Conservation (phyloP, 1,284 basidiomycete genomes). For the Ceratobasidium papillatum region DNA sequence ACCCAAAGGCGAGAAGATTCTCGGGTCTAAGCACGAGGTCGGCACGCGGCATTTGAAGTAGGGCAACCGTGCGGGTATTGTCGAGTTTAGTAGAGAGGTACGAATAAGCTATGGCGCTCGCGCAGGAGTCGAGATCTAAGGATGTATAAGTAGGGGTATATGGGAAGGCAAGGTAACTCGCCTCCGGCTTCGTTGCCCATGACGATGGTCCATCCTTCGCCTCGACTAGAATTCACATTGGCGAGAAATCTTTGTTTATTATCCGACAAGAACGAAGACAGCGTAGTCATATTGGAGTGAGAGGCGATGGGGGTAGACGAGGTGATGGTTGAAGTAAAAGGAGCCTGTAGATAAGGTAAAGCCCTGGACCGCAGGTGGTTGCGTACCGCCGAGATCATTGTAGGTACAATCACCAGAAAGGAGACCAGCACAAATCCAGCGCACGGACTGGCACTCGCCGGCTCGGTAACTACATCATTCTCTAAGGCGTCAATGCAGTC, state of each 20-base stretch:
- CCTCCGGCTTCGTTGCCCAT: slow-evolving; percentile 96
- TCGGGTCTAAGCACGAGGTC: slow-evolving; percentile 87
- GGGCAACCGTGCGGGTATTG: slow-evolving; percentile 67
- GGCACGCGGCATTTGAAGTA: slow-evolving; percentile 73
- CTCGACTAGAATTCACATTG: slow-evolving; percentile 57
- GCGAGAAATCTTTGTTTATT: slow-evolving; percentile 60
- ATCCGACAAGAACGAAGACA: slow-evolving; percentile 53
- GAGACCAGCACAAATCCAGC: slow-evolving; percentile 25
- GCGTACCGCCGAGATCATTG: slow-evolving; percentile 14
- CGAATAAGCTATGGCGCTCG: slow-evolving; percentile 82
- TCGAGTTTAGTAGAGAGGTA: slow-evolving; percentile 68
- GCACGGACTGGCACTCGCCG: slow-evolving; percentile 27
- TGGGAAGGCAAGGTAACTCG: slow-evolving; percentile 55
- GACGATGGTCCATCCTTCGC: slow-evolving; percentile 76
- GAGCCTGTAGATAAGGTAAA: slow-evolving; percentile 27
- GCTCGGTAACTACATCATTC: slow-evolving; percentile 14
- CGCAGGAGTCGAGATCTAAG: slow-evolving; percentile 87
- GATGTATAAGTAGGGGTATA: slow-evolving; percentile 15
- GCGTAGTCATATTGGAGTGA: slow-evolving; percentile 37
- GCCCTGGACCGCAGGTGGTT: slow-evolving; percentile 18
- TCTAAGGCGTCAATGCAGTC: background rate
- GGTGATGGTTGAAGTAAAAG: slow-evolving; percentile 19
- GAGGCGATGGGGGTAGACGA: background rate
- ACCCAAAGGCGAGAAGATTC: slow-evolving; percentile 77
- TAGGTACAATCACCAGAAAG: slow-evolving; percentile 31